Conservation (phyloP, 163 green algal species). For the Picocystis sp. region DNA sequence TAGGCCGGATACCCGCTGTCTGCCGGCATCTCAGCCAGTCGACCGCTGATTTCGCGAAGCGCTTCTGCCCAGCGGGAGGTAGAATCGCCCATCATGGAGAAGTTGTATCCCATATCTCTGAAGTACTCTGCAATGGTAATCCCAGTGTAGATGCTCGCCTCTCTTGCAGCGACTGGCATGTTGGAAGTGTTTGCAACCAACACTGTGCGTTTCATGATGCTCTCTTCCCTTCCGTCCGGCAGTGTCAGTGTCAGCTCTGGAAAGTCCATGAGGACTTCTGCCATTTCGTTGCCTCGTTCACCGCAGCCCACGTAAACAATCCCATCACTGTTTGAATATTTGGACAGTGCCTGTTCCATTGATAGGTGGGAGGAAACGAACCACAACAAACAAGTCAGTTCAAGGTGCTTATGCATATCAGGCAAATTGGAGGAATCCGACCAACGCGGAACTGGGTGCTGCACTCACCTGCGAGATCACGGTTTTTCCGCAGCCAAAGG, state of each 20-base stretch:
- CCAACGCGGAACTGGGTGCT: too few species aligned
- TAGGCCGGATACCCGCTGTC: slow-evolving; percentile 96
- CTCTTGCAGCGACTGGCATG: slow-evolving; percentile 95
- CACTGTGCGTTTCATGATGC: slow-evolving; percentile 96
- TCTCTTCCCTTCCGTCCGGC: slow-evolving; percentile 89
- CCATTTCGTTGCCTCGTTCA: slow-evolving; percentile 99
- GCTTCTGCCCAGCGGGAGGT: slow-evolving; percentile 93
- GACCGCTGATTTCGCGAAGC: slow-evolving; percentile 95
- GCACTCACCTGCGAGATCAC: slow-evolving; percentile 80
- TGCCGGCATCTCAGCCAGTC: slow-evolving; percentile 96
- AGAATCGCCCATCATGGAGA: slow-evolving; percentile 98
- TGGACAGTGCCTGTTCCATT: slow-evolving; percentile 90
- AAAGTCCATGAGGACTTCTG: slow-evolving; percentile 95
- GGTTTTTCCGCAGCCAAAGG: slow-evolving; percentile 98
- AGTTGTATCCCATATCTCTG: slow-evolving; percentile 98
- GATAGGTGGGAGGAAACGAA: too few species aligned
- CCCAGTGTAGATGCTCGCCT: slow-evolving; percentile 99
- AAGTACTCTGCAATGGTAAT: slow-evolving; percentile 99
- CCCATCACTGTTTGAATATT: slow-evolving; percentile 96
- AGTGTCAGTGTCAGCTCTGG: slow-evolving; percentile 95
- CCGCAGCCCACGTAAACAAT: slow-evolving; percentile 98
- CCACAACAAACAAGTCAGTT: too few species aligned
- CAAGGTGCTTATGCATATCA: neutral
- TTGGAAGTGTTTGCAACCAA: slow-evolving; percentile 98
- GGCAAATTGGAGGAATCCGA: neutral